These are phyloP conservation scores for Exophiala xenobiotica DNA, from an alignment of 2,329 filamentous ascomycete genomes.

Conservation along the genomic window DNA sequence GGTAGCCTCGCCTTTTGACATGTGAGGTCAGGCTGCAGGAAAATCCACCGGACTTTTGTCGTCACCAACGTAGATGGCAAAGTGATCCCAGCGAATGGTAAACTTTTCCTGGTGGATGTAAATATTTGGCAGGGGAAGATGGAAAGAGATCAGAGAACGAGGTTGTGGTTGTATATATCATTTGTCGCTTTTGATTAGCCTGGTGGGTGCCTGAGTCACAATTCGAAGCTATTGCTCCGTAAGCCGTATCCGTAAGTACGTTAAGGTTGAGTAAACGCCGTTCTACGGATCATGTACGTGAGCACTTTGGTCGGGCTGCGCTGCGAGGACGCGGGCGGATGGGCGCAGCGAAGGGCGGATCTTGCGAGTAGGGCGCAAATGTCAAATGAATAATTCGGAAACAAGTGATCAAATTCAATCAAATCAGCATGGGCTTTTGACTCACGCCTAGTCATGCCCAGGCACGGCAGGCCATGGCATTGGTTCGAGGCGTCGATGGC, in stretches of 20 bases:
- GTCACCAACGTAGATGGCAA: slow-evolving; percentile 4
- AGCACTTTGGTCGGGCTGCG: no score
- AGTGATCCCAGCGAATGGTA: no score
- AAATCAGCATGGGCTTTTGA: slow-evolving; percentile 19
- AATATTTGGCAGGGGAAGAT: neutral
- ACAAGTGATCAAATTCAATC: neutral
- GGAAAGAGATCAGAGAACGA: slow-evolving; percentile 1
- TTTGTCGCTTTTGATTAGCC: neutral
- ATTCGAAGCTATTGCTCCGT: slow-evolving; percentile 8
- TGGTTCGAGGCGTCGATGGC: slow-evolving; percentile 12
- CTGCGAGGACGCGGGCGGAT: no score
- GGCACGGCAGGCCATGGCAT: neutral
- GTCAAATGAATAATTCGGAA: neutral
- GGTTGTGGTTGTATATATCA: slow-evolving; percentile 17
- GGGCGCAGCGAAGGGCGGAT: neutral
- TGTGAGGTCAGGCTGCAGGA: slow-evolving; percentile 7
- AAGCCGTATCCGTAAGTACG: slow-evolving; percentile 11
- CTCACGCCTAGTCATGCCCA: slow-evolving; percentile 14
- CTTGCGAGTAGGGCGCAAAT: slow-evolving; percentile 15
- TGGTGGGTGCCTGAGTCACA: slow-evolving; percentile 25
- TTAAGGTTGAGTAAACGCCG: slow-evolving; percentile 13
- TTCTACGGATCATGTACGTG: neutral
- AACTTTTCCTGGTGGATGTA: no score
- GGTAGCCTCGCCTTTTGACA: slow-evolving; percentile 1
- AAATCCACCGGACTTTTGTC: slow-evolving; percentile 17